Percentiles rank a stretch among this genome's conserved stretches.
Evolutionary conservation across 768 basidiomycete species (phyloP).

Genomic region (Nidula microcarpa): DNA sequence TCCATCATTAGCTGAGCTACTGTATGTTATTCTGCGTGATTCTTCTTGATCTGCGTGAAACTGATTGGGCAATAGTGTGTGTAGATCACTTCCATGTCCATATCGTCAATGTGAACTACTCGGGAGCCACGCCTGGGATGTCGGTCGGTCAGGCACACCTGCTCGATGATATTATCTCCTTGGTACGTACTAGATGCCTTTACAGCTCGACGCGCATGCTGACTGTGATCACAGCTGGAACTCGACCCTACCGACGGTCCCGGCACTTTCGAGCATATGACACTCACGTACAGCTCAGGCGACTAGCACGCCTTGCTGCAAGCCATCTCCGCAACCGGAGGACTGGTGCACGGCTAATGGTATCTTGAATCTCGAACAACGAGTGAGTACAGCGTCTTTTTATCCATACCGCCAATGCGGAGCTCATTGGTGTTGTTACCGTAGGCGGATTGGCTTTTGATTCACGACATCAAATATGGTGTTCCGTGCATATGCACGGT

Average conservation of each 20-base stretch:
- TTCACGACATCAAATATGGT: too few relatives aligned
- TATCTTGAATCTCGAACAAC: too few relatives aligned
- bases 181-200: conserved; percentile 43
- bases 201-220: neutral
- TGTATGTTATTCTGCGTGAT: conserved; percentile 48
- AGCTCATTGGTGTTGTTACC: too few relatives aligned
- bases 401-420: too few relatives aligned
- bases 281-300: conserved; percentile 79
- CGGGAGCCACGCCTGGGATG: conserved; percentile 60
- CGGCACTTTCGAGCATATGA: conserved; percentile 64
- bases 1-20: conserved; percentile 96
- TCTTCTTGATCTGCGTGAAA: neutral
- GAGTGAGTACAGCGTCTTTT: too few relatives aligned
- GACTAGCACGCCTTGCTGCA: conserved; percentile 72
- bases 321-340: conserved; percentile 31
- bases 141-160: conserved; percentile 89
- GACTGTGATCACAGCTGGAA: conserved; percentile 31
- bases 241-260: conserved; percentile 55
- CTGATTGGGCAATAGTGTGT: neutral
- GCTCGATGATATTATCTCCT: conserved; percentile 85
- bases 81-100: conserved; percentile 94
- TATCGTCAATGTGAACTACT: conserved; percentile 74
- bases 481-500: too few relatives aligned
- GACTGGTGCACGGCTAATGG: too few relatives aligned
- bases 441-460: too few relatives aligned